Evolutionary conservation across 2,329 filamentous ascomycete species (phyloP), one percentile per base, ranked within the genome.

Genomic region (Sporothrix schenckii): DNA sequence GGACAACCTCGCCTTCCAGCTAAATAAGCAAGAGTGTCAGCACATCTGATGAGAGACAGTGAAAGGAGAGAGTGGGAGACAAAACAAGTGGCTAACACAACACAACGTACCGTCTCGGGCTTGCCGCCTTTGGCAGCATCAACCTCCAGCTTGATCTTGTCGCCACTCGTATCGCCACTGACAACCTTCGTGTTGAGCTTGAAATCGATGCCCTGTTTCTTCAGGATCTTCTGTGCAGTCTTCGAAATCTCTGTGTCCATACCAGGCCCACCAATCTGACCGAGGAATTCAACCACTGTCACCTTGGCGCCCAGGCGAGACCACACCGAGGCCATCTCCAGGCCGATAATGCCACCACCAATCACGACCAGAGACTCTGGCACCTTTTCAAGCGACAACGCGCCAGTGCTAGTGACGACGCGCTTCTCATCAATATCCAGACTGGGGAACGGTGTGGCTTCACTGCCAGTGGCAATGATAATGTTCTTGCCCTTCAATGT

Each of bases 271-370:
- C 95, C 95, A 75, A 99, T 98, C 85, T 97, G 94, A 77, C 90
- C 89, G 70, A 99, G 86, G 84, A 95, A 99, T 83, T 99, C 95
- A 71, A 99, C 94, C 71, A 99, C 94, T 73, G 95, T 99, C 72
- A 99, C 95, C 83, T 98, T 92, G 74, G 93, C 82, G 74, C 95
- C 95, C 73, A 99, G 86, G 77, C 95, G 89, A 72, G 93, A 97
- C 95, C 95, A 99, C 69, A 99, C 95, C 68, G 94, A 98, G 74
- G 85, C 93, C 95, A 99, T 99, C 84, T 99, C 95, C 54, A 99
- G 89, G 80, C 95, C 95, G 78, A 99, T 99, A 81, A 99, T 99
- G 81, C 95, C 95, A 80, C 95, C 95, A 76, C 95, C 95, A 79
- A 99, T 97, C 77, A 99, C 95, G 74, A 96, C 86, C 92, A 99